Evolutionary conservation across 2,329 filamentous ascomycete genomes (phyloP).

Genomic region (Cladosporium sp.): DNA sequence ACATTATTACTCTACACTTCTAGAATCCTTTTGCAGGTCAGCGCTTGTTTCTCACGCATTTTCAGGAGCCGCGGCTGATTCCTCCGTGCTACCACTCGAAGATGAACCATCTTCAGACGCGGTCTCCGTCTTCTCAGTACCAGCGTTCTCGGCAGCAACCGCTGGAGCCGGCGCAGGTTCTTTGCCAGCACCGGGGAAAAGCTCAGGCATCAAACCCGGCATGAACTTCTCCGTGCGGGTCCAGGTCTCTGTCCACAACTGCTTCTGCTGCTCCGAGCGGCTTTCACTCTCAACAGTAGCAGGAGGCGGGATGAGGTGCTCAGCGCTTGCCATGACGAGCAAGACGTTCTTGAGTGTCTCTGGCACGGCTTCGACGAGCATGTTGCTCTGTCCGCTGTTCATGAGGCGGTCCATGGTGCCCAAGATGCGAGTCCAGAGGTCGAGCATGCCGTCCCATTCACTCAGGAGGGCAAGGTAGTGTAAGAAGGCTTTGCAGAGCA

Average conservation of each 20-base stretch:
- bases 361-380: slow-evolving; percentile 84
- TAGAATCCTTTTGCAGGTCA: neutral
- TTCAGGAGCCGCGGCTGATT: neutral
- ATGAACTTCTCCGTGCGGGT: slow-evolving; percentile 58
- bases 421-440: slow-evolving; percentile 87
- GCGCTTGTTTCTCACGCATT: neutral
- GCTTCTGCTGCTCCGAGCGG: slow-evolving; percentile 42
- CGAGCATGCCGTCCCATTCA: slow-evolving; percentile 82
- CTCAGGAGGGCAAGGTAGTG: slow-evolving; percentile 84
- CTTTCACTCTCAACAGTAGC: slow-evolving; percentile 25
- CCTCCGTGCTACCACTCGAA: neutral
- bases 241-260: slow-evolving; percentile 59
- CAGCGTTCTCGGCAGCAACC: neutral
- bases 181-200: slow-evolving; percentile 50
- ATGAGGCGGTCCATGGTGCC: slow-evolving; percentile 94
- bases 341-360: slow-evolving; percentile 96
- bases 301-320: slow-evolving; percentile 68
- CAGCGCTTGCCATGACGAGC: slow-evolving; percentile 88
- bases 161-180: slow-evolving; percentile 11
- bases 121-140: slow-evolving; percentile 10
- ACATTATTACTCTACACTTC: neutral
- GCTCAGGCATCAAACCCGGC: slow-evolving; percentile 54
- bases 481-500: slow-evolving; percentile 92
- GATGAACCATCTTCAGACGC: slow-evolving; percentile 1
- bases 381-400: slow-evolving; percentile 82